A percentile compares a stretch with the other conserved stretches of the same genome.
Conservation (phyloP, 176 grass and related monocot genomes). For the Ensete glaucum region DNA sequence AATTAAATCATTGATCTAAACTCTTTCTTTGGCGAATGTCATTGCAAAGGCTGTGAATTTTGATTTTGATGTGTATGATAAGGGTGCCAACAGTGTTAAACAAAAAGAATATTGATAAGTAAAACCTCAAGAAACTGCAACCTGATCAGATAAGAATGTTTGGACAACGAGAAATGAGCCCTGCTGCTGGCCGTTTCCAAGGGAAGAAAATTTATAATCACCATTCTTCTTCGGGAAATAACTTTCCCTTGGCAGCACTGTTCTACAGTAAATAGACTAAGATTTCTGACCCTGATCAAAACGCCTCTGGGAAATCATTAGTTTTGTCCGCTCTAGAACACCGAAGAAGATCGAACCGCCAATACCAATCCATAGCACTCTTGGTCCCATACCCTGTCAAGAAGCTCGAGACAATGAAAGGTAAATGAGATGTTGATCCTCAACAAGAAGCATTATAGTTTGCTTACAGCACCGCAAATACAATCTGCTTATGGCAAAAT, state of each 20-base stretch:
- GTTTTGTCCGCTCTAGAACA: conserved; percentile 77
- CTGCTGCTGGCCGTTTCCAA: not conserved
- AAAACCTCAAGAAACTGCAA: not conserved
- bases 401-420: not conserved
- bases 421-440: no score
- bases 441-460: not conserved
- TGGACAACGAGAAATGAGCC: not conserved
- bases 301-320: conserved; percentile 25
- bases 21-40: no score
- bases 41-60: no score
- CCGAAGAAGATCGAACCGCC: conserved; percentile 95
- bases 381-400: conserved; percentile 70
- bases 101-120: not conserved
- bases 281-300: not conserved
- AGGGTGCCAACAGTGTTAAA: not conserved
- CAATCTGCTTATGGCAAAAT: not conserved
- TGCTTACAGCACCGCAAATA: not conserved
- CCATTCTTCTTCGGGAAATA: not conserved
- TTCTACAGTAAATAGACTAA: no score
- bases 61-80: no score
- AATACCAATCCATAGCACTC: conserved; percentile 89
- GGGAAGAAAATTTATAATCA: not conserved
- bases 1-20: no score
- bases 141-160: not conserved
- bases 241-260: not conserved